Evolutionary conservation across 1,284 basidiomycete species (phyloP).

Genomic region (Leccinum discolor): DNA sequence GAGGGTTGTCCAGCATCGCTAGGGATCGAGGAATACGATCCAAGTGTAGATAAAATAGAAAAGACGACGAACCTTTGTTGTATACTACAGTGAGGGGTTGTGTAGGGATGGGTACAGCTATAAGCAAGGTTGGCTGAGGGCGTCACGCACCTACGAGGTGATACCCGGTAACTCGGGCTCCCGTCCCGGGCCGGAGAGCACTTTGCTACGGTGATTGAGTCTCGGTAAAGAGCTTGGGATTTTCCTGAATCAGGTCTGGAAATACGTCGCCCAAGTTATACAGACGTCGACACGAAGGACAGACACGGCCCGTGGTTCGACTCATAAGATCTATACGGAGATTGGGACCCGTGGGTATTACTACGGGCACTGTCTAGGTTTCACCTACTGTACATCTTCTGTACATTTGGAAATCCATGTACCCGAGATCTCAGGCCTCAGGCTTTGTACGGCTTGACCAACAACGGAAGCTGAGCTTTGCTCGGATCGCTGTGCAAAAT

Average conservation of each 20-base stretch:
- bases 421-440: background rate
- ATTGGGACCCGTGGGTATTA: background rate
- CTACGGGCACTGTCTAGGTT: no score
- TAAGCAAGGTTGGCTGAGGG: conserved; percentile 38
- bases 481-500: conserved; percentile 28
- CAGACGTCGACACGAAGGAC: conserved; percentile 72
- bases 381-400: background rate
- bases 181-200: no score
- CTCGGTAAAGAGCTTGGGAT: conserved; percentile 24
- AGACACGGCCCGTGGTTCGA: conserved; percentile 63
- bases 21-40: conserved; percentile 28
- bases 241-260: conserved; percentile 45
- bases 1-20: conserved; percentile 13
- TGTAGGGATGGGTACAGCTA: conserved; percentile 35
- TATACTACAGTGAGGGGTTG: conserved; percentile 28
- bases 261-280: conserved; percentile 68
- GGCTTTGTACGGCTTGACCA: conserved; percentile 11
- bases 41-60: conserved; percentile 21
- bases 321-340: conserved; percentile 71
- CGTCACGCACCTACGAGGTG: conserved; percentile 7
- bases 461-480: conserved; percentile 20
- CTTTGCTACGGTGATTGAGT: conserved; percentile 36
- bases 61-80: conserved; percentile 28
- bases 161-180: no score
- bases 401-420: background rate